Conservation (phyloP, 2,329 filamentous ascomycete genomes). For the Catunica adiposa region DNA sequence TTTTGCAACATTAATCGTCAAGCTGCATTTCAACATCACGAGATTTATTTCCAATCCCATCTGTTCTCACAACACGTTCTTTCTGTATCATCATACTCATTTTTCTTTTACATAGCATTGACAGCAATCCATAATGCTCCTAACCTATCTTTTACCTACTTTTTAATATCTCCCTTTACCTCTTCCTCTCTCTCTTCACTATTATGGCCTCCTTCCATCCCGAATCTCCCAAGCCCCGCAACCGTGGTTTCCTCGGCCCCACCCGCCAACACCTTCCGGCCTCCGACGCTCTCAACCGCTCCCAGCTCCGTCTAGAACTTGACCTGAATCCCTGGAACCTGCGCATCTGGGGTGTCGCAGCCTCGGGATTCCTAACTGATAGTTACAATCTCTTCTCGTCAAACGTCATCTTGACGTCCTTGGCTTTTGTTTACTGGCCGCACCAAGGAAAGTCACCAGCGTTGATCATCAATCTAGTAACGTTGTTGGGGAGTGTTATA, state of each 20-base stretch:
- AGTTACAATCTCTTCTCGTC: conserved; percentile 39
- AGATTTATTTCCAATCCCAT: no score
- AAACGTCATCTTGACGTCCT: conserved; percentile 36
- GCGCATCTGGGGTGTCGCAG: conserved; percentile 38
- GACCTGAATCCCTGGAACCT: conserved; percentile 39
- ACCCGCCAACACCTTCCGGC: conserved; percentile 31
- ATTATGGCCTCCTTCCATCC: neutral
- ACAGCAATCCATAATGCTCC: no score
- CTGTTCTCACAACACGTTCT: no score
- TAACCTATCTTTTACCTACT: no score
- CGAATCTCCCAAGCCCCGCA: conserved; percentile 18
- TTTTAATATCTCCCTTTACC: no score
- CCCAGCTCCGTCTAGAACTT: conserved; percentile 35
- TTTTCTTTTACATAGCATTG: no score
- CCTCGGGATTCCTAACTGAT: conserved; percentile 37
- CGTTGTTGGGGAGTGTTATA: conserved; percentile 34
- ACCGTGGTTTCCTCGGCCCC: conserved; percentile 34
- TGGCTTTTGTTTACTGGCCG: conserved; percentile 37
- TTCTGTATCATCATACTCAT: no score
- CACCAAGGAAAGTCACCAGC: conserved; percentile 28
- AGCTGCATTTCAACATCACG: no score
- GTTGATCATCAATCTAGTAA: conserved; percentile 35
- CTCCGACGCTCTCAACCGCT: conserved; percentile 26
- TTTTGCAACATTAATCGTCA: no score
- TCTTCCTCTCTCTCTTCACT: no score